Evolutionary conservation across 164 flowering plant species (phyloP).

Genomic region (Magnolia changhungtana): DNA sequence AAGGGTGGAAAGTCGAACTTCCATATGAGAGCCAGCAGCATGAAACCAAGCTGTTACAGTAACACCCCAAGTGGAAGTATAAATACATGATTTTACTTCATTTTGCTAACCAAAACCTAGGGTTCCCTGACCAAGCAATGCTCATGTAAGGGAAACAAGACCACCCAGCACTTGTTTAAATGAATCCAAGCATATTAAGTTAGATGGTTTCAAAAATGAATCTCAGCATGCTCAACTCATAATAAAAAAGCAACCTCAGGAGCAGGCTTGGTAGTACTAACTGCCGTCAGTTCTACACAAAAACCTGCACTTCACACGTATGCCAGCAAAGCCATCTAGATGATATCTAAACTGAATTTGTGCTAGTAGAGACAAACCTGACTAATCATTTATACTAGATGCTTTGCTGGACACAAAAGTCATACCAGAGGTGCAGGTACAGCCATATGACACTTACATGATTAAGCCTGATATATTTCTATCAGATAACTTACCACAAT

Average conservation of each 20-base stretch:
- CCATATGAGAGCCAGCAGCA: constrained; percentile 88
- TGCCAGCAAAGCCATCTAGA: not conserved
- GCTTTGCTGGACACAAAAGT: not conserved
- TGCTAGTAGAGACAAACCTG: not conserved
- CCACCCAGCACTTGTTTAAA: not conserved
- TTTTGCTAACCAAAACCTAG: not conserved
- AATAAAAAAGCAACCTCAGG: not conserved
- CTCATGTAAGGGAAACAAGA: not conserved
- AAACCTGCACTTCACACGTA: not conserved
- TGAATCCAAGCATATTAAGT: not conserved
- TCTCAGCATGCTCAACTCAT: not conserved
- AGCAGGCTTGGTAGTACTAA: not conserved
- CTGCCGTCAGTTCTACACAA: not conserved
- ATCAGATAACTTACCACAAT: constrained; percentile 52
- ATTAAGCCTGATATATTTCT: not conserved
- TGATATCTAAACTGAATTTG: not conserved
- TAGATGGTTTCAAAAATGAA: not conserved
- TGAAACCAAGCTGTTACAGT: constrained; percentile 71
- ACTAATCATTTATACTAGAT: not conserved
- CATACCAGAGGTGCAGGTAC: not conserved
- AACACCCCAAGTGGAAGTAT: constrained; percentile 1
- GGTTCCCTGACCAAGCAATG: not conserved
- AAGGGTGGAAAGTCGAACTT: constrained; percentile 90
- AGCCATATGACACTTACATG: too few species aligned
- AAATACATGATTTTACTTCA: not conserved